These are phyloP conservation scores for Geranomyces michiganensis DNA, from an alignment of 192 early-diverging fungal genomes.

Conservation along the genomic window DNA sequence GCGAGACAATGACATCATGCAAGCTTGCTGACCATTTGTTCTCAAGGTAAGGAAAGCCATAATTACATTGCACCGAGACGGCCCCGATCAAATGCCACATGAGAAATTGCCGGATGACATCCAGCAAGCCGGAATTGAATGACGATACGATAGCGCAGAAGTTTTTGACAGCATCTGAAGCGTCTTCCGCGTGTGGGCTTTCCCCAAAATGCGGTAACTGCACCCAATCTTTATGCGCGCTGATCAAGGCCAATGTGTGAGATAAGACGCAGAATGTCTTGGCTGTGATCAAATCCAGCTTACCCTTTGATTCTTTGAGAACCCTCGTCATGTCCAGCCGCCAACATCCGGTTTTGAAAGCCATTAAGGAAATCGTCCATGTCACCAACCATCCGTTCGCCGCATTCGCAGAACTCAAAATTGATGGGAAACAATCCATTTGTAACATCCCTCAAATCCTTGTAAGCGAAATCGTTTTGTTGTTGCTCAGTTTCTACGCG, in stretches of 20 bases:
- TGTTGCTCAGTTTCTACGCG: slow-evolving; percentile 26
- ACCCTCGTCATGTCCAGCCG: neutral
- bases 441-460: neutral
- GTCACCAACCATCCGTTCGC: neutral
- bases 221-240: no score
- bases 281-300: no score
- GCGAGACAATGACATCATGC: neutral
- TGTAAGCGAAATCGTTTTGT: slow-evolving; percentile 17
- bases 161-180: no score
- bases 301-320: no score
- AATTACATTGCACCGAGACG: neutral
- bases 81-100: slow-evolving; percentile 10
- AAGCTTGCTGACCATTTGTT: neutral
- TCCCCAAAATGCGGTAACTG: no score
- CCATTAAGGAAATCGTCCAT: slow-evolving; percentile 4
- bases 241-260: no score
- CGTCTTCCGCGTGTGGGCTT: no score
- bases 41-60: neutral
- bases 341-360: slow-evolving; percentile 7
- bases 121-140: slow-evolving; percentile 16
- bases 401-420: neutral
- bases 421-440: slow-evolving; percentile 15
- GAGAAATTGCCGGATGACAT: slow-evolving; percentile 12
- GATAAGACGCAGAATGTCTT: no score
- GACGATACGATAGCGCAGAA: neutral